Conservation (phyloP, 2,329 filamentous ascomycete genomes). For the Eutypella sp. region DNA sequence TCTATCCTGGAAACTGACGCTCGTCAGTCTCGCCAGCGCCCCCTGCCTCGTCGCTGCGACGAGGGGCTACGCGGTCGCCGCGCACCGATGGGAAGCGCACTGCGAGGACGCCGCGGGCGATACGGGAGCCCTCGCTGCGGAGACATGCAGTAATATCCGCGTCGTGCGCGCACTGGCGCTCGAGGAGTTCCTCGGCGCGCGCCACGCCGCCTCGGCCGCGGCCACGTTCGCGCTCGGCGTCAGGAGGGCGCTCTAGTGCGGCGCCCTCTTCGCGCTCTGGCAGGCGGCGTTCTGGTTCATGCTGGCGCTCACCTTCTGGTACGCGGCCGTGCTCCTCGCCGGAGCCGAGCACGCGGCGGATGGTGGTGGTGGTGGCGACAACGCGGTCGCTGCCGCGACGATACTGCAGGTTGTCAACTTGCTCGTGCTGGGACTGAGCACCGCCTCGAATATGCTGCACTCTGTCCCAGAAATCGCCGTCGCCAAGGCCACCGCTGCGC, state of each 20-base stretch:
- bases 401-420: constrained; percentile 74
- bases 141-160: constrained; percentile 73
- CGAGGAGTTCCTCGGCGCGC: constrained; percentile 64
- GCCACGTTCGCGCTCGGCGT: constrained; percentile 57
- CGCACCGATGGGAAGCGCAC: constrained; percentile 65
- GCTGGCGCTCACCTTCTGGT: constrained; percentile 78
- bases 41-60: constrained; percentile 65
- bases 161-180: constrained; percentile 72
- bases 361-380: background rate
- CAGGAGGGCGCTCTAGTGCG: constrained; percentile 61
- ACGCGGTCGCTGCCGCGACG: background rate
- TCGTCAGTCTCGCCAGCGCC: constrained; percentile 65
- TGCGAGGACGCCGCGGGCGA: constrained; percentile 59
- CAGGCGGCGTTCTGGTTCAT: constrained; percentile 68
- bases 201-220: constrained; percentile 50
- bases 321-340: constrained; percentile 62
- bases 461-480: constrained; percentile 78
- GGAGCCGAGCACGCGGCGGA: constrained; percentile 28
- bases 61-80: constrained; percentile 59
- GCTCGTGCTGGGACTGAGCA: constrained; percentile 77
- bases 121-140: constrained; percentile 60
- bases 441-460: constrained; percentile 62
- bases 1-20: constrained; percentile 73
- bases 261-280: constrained; percentile 71
- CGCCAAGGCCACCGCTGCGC: constrained; percentile 65